Conservation (phyloP, 768 basidiomycete genomes). For the Termitomyces sp. region DNA sequence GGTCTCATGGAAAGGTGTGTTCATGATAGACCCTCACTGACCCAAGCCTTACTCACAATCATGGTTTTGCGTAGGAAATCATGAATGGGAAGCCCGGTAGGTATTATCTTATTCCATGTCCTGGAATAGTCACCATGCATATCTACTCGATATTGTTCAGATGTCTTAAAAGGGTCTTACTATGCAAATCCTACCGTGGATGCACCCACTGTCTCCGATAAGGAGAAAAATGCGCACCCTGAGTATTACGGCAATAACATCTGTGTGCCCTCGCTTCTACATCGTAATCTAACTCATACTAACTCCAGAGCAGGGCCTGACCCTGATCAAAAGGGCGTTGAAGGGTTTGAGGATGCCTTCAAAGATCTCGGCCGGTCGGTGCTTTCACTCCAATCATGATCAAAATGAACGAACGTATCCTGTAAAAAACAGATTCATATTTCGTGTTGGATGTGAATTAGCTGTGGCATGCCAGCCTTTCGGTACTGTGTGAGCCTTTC, state of each 20-base stretch:
- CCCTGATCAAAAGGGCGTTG: conserved; percentile 50
- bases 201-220: conserved; percentile 52
- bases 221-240: conserved; percentile 54
- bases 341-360: conserved; percentile 85
- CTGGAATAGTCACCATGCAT: neutral
- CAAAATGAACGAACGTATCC: neutral
- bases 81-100: conserved; percentile 91
- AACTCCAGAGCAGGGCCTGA: conserved; percentile 51
- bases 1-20: conserved; percentile 90
- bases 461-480: conserved; percentile 91
- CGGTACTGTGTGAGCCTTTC: conserved; percentile 43
- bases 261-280: conserved; percentile 44
- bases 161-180: conserved; percentile 88
- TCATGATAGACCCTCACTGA: neutral
- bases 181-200: conserved; percentile 88
- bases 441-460: conserved; percentile 75
- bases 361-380: conserved; percentile 73
- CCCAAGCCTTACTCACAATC: neutral
- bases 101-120: neutral
- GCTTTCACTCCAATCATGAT: neutral
- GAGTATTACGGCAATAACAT: conserved; percentile 90
- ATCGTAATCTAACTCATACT: neutral
- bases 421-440: conserved; percentile 56
- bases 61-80: conserved; percentile 57
- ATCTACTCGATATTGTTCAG: conserved; percentile 31